Evolutionary conservation across 2,329 filamentous ascomycete species (phyloP).

Genomic region (Sclerotiophoma versabilis): DNA sequence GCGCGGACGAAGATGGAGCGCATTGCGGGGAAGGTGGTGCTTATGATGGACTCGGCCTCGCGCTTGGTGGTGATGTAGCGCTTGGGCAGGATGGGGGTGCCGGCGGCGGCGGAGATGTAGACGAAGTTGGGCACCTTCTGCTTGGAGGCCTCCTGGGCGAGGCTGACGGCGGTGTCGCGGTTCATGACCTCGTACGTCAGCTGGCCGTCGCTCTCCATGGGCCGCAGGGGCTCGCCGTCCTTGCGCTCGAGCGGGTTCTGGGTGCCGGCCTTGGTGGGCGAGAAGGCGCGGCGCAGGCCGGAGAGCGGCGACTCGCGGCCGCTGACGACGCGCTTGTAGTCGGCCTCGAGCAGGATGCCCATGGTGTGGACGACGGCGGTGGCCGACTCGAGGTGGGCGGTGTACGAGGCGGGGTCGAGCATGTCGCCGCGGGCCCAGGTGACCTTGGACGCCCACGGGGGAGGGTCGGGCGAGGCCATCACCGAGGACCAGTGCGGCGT

Average conservation of each 20-base stretch:
- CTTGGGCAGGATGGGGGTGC: conserved; percentile 81
- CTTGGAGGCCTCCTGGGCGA: conserved; percentile 77
- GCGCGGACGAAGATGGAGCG: conserved; percentile 83
- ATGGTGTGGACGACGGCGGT: conserved; percentile 92
- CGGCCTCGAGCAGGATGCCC: conserved; percentile 94
- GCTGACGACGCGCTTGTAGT: conserved; percentile 92
- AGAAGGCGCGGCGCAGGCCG: conserved; percentile 81
- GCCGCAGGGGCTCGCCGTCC: conserved; percentile 65
- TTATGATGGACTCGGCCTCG: conserved; percentile 82
- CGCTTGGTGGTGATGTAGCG: conserved; percentile 92
- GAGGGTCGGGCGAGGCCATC: conserved; percentile 73
- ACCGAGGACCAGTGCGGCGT: conserved; percentile 84
- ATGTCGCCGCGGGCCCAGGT: conserved; percentile 90
- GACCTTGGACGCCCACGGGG: conserved; percentile 82
- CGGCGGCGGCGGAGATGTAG: conserved; percentile 88
- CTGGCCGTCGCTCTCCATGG: conserved; percentile 73
- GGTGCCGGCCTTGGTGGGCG: conserved; percentile 66
- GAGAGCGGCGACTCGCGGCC: conserved; percentile 83
- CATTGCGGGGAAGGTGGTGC: conserved; percentile 74
- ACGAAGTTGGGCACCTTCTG: conserved; percentile 74
- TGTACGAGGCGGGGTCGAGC: conserved; percentile 81
- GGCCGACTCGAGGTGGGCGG: conserved; percentile 74
- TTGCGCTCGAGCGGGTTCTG: conserved; percentile 73
- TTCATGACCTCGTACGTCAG: conserved; percentile 98
- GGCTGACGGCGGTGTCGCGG: conserved; percentile 81